Evolutionary conservation across 441 rosid species (phyloP).

Genomic region (Croton setiger): DNA sequence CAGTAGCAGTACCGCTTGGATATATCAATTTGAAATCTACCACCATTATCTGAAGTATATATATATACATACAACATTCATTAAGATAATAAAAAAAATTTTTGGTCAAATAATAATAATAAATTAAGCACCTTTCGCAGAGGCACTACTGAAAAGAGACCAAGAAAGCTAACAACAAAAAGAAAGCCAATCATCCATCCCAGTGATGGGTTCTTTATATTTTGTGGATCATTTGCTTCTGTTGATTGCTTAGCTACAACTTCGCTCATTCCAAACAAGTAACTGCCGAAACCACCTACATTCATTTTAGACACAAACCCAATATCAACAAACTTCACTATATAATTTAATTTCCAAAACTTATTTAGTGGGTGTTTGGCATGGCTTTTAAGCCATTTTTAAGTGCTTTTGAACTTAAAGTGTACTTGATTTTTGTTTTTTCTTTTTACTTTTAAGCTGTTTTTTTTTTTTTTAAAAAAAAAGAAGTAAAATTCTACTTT

Average conservation of each 20-base stretch:
- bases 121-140: slow-evolving; percentile 55
- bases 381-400: no score
- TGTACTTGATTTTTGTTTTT: no score
- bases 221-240: slow-evolving; percentile 23
- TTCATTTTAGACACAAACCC: no score
- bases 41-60: slow-evolving; percentile 62
- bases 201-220: slow-evolving; percentile 54
- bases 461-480: no score
- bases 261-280: slow-evolving; percentile 18
- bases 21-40: slow-evolving; percentile 78
- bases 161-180: slow-evolving; percentile 84
- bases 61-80: not conserved
- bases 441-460: no score
- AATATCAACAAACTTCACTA: no score
- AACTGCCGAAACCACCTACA: slow-evolving; percentile 24
- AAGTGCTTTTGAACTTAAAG: no score
- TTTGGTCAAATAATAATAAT: not conserved
- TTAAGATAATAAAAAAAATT: not conserved
- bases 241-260: slow-evolving; percentile 28
- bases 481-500: no score
- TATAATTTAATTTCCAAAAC: no score
- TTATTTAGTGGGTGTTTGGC: no score
- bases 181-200: slow-evolving; percentile 82
- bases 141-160: slow-evolving; percentile 88
- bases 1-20: slow-evolving; percentile 96